Conservation (phyloP, 1,284 basidiomycete species). For the Cutaneotrichosporon dermatis region DNA sequence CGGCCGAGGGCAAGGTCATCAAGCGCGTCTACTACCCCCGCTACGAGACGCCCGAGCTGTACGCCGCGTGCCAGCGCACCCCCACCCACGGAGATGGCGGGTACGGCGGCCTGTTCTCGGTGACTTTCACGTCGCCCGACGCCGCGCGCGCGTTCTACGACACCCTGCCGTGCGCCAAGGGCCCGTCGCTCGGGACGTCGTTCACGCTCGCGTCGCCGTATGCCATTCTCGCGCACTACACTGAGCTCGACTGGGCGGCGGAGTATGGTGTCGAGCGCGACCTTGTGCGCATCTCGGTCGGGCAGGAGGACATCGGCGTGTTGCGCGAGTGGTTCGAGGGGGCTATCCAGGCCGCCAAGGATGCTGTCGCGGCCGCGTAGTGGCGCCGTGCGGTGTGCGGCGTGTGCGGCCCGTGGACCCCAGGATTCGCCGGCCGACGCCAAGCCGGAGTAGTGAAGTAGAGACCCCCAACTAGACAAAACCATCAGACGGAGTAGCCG, state of each 20-base stretch:
- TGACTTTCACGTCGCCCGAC: constrained; percentile 69
- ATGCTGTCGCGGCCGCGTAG: constrained; percentile 9
- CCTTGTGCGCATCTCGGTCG: constrained; percentile 84
- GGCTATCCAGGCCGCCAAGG: constrained; percentile 59
- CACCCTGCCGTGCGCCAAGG: constrained; percentile 75
- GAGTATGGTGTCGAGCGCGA: constrained; percentile 77
- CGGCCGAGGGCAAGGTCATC: constrained; percentile 50
- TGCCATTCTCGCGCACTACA: constrained; percentile 86
- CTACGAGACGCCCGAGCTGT: constrained; percentile 69
- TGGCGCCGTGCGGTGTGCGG: no score
- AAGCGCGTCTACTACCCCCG: constrained; percentile 88
- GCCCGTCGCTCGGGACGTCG: constrained; percentile 91
- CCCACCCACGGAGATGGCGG: constrained; percentile 57
- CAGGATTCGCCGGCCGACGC: no score
- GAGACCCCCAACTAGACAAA: background rate
- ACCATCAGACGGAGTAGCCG: background rate
- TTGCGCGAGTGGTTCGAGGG: constrained; percentile 61
- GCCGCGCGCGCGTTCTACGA: constrained; percentile 86
- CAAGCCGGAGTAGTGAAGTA: no score
- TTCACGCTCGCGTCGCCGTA: constrained; percentile 94
- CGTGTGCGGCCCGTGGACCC: no score
- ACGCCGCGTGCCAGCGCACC: constrained; percentile 55
- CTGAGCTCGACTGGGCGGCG: constrained; percentile 88
- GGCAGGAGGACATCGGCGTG: constrained; percentile 70
- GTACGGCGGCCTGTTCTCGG: constrained; percentile 86